phyloP scores from a whole-genome alignment of 768 basidiomycete genomes.

The Russula emetica region DNA sequence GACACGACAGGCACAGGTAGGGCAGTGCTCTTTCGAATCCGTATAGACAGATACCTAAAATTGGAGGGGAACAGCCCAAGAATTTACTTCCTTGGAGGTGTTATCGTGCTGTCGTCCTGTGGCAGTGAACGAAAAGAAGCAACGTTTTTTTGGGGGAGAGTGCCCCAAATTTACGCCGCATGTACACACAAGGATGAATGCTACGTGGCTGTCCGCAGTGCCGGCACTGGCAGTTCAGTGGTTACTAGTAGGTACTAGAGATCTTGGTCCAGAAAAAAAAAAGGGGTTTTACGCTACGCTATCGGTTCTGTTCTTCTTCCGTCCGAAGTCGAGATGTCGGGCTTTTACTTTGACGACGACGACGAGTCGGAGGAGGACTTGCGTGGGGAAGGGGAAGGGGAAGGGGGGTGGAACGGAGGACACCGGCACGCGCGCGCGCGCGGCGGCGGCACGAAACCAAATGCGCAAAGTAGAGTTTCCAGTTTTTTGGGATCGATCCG shows the following conservation, averaged over 20 bases:
- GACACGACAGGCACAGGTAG: neutral
- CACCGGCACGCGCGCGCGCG: too few relatives aligned
- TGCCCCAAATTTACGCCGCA: conserved; percentile 22
- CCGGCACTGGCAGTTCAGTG: neutral
- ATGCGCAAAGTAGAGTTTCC: too few relatives aligned
- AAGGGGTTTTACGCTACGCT: conserved; percentile 8
- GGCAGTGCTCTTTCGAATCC: conserved; percentile 2
- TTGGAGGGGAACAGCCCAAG: conserved; percentile 11
- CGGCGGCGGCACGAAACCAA: too few relatives aligned
- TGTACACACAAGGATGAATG: conserved; percentile 8
- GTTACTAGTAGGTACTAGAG: neutral
- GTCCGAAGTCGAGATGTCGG: too few relatives aligned
- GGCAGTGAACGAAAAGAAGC: conserved; percentile 17
- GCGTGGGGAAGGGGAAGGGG: too few relatives aligned
- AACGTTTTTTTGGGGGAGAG: conserved; percentile 6
- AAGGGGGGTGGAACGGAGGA: too few relatives aligned
- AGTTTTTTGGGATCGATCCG: too few relatives aligned
- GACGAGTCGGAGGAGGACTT: too few relatives aligned
- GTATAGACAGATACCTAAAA: conserved; percentile 8
- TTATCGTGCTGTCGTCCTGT: conserved; percentile 10
- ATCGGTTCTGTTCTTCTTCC: conserved; percentile 21
- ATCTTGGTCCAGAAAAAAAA: neutral
- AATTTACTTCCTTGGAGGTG: neutral
- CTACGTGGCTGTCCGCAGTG: conserved; percentile 23
- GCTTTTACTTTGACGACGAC: too few relatives aligned